Evolutionary conservation across 2,329 filamentous ascomycete genomes (phyloP).

Genomic region (Westerdykella ornata): DNA sequence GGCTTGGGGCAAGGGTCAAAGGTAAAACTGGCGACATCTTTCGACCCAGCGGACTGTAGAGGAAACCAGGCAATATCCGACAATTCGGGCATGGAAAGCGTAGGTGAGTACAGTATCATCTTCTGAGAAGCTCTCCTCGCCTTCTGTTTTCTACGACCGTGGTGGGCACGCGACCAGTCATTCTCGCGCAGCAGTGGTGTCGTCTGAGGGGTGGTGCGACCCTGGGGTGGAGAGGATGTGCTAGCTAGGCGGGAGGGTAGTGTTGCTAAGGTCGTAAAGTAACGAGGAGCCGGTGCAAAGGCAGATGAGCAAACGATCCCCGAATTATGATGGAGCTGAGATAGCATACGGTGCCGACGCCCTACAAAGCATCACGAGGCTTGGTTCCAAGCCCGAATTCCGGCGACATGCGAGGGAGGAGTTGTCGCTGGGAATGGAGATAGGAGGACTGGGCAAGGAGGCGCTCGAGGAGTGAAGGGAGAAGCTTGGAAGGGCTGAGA

Average conservation of each 20-base stretch:
- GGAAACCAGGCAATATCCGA: no score
- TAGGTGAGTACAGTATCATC: slow-evolving; percentile 21
- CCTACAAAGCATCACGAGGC: slow-evolving; percentile 10
- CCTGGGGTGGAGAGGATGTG: slow-evolving; percentile 10
- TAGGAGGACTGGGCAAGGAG: slow-evolving; percentile 1
- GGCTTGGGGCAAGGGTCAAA: slow-evolving; percentile 25
- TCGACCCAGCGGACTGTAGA: no score
- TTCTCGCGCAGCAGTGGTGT: slow-evolving; percentile 18
- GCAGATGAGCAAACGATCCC: slow-evolving; percentile 7
- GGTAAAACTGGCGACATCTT: slow-evolving; percentile 20
- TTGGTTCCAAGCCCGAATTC: slow-evolving; percentile 2
- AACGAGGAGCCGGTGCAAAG: slow-evolving; percentile 10
- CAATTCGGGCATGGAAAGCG: no score
- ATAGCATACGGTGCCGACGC: slow-evolving; percentile 12
- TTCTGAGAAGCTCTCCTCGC: slow-evolving; percentile 25
- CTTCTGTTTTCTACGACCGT: slow-evolving; percentile 16
- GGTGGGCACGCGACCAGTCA: slow-evolving; percentile 19
- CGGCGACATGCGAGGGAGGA: slow-evolving; percentile 1
- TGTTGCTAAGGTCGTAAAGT: not conserved
- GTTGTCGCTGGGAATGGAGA: slow-evolving; percentile 1
- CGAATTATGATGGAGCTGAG: slow-evolving; percentile 8
- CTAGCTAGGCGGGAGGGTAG: slow-evolving; percentile 1
- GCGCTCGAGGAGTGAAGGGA: not conserved
- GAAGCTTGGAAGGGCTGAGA: slow-evolving; percentile 7
- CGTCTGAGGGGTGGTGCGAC: not conserved